Percentiles rank a stretch among this genome's conserved stretches.
Conservation (phyloP, 305 asterid species). For the Fraxinus velutina region DNA sequence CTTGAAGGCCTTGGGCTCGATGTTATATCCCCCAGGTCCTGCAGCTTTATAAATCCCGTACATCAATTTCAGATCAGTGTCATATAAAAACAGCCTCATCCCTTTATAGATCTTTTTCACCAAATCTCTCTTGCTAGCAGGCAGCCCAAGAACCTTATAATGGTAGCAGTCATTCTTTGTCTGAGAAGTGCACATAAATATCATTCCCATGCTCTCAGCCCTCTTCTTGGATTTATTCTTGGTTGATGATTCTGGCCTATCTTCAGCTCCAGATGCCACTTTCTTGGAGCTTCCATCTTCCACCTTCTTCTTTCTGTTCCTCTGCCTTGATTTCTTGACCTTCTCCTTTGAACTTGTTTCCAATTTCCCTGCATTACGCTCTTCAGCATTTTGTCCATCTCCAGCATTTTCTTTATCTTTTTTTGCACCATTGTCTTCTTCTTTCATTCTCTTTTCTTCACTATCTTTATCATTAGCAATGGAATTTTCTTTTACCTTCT, state of each 20-base stretch:
- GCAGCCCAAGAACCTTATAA: conserved; percentile 79
- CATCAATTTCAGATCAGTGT: conserved; percentile 69
- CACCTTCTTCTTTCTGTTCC: conserved; percentile 26
- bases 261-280: conserved; percentile 28
- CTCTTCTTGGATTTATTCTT: conserved; percentile 45
- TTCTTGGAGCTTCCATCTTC: conserved; percentile 26
- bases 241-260: conserved; percentile 42
- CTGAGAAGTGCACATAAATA: conserved; percentile 84
- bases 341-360: conserved; percentile 31
- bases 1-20: conserved; percentile 79
- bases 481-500: neutral
- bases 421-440: conserved; percentile 8
- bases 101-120: conserved; percentile 78
- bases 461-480: neutral
- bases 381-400: conserved; percentile 20
- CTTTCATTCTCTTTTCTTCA: conserved; percentile 2
- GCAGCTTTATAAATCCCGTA: conserved; percentile 87
- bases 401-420: conserved; percentile 22
- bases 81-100: conserved; percentile 79
- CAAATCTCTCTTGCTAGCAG: conserved; percentile 61
- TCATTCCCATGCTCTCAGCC: conserved; percentile 81
- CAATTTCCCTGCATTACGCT: conserved; percentile 25
- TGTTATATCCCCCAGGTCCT: conserved; percentile 77
- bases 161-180: conserved; percentile 76
- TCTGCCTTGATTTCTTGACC: conserved; percentile 32